Evolutionary conservation across 805 yeast species (phyloP).

Genomic region (Hanseniaspora thailandica): DNA sequence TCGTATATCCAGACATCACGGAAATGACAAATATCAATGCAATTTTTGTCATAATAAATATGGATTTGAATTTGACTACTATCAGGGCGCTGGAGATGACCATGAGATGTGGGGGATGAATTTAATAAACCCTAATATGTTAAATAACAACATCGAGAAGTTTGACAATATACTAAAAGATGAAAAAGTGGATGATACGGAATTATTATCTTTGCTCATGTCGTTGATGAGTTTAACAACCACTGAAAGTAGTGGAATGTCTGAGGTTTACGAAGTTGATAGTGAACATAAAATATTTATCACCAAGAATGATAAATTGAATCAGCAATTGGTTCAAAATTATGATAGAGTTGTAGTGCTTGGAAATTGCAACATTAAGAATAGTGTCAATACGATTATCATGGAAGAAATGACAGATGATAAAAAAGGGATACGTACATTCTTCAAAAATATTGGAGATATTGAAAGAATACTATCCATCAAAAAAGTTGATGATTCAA

Average conservation of each 20-base stretch:
- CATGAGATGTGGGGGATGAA: conserved; percentile 73
- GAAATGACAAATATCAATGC: background rate
- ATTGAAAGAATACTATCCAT: background rate
- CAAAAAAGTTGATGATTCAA: background rate
- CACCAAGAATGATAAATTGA: background rate
- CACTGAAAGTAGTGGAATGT: background rate
- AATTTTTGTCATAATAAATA: background rate
- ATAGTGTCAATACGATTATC: background rate
- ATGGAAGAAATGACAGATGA: conserved; percentile 1
- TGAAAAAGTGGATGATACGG: background rate
- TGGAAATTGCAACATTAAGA: background rate
- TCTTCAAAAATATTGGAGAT: background rate
- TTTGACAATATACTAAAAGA: conserved; percentile 22
- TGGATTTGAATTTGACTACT: conserved; percentile 38
- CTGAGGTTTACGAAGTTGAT: background rate
- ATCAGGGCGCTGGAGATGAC: conserved; percentile 92
- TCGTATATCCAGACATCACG: conserved; percentile 11
- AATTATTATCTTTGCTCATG: background rate
- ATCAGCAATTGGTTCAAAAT: background rate
- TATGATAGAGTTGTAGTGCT: background rate
- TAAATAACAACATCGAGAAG: conserved; percentile 40
- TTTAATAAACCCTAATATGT: conserved; percentile 39
- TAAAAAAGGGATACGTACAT: conserved; percentile 9
- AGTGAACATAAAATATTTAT: background rate
- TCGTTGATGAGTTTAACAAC: background rate